These are phyloP conservation scores for Fusarium sp. DNA, from an alignment of 2,329 filamentous ascomycete species.

Conservation along the genomic window DNA sequence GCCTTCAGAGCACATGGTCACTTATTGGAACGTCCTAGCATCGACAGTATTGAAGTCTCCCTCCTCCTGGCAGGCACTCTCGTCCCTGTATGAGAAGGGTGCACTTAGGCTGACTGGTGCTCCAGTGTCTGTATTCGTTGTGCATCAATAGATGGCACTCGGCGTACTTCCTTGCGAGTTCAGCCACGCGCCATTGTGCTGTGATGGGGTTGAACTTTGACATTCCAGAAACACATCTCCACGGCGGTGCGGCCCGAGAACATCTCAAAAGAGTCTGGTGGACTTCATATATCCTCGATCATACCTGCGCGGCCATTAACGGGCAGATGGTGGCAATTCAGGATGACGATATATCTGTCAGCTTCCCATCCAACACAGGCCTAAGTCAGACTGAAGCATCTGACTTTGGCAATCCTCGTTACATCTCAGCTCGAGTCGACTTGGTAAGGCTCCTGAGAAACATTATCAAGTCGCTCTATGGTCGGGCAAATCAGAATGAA, in stretches of 20 bases:
- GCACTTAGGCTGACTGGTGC: not conserved
- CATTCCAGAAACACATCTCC: not conserved
- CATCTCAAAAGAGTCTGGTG: not conserved
- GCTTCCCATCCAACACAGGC: not conserved
- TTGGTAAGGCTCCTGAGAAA: not conserved
- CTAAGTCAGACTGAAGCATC: not conserved
- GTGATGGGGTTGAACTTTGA: not conserved
- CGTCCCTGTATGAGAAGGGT: rapidly evolving
- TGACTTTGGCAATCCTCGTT: not conserved
- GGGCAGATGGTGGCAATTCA: not conserved
- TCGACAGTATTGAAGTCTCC: not conserved
- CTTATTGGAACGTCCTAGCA: not conserved
- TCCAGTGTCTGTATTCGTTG: not conserved
- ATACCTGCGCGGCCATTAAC: not conserved
- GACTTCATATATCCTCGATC: not conserved
- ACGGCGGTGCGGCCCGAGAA: not conserved
- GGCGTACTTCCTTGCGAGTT: not conserved
- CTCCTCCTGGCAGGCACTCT: not conserved
- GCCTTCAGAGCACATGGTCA: not conserved
- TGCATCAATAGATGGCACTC: not conserved
- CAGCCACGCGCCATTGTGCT: not conserved
- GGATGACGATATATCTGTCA: not conserved
- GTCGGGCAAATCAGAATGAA: not conserved
- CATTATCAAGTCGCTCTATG: not conserved
- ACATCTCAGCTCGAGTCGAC: not conserved